phyloP scores from a whole-genome alignment of 148 eudicot genomes.

The Rheum nobile region DNA sequence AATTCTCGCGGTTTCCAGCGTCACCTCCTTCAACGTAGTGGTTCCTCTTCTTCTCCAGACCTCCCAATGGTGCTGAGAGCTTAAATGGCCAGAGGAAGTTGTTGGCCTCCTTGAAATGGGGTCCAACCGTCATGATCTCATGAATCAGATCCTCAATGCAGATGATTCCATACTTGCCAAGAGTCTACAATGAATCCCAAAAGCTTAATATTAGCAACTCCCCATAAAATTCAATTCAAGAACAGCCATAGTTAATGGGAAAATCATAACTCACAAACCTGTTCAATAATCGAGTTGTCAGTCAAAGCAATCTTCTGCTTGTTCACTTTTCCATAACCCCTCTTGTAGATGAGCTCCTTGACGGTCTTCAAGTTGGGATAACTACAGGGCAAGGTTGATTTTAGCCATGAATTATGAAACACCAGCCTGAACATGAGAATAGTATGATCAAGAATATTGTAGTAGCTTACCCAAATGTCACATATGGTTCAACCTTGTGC shows the following conservation, averaged over 20 bases:
- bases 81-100: slow-evolving; percentile 72
- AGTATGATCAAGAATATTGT: not conserved
- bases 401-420: not conserved
- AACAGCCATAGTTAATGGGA: slow-evolving; percentile 1
- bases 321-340: slow-evolving; percentile 69
- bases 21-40: slow-evolving; percentile 71
- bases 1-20: slow-evolving; percentile 56
- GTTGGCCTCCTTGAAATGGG: slow-evolving; percentile 65
- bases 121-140: slow-evolving; percentile 57
- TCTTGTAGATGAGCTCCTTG: slow-evolving; percentile 69
- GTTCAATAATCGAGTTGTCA: slow-evolving; percentile 57
- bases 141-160: slow-evolving; percentile 59
- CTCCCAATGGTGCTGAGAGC: slow-evolving; percentile 55
- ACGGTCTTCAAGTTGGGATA: slow-evolving; percentile 82
- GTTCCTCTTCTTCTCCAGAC: slow-evolving; percentile 61
- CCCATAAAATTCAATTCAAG: not conserved
- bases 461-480: slow-evolving; percentile 52
- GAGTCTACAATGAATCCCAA: slow-evolving; percentile 20
- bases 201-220: not conserved
- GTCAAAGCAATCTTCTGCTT: slow-evolving; percentile 68
- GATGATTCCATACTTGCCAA: slow-evolving; percentile 47
- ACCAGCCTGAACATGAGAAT: not conserved
- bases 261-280: slow-evolving; percentile 17
- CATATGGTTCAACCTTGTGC: slow-evolving; percentile 84
- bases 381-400: slow-evolving; percentile 12